Conservation (phyloP, 306 rosid species). For the Cicer pinnatifidum region DNA sequence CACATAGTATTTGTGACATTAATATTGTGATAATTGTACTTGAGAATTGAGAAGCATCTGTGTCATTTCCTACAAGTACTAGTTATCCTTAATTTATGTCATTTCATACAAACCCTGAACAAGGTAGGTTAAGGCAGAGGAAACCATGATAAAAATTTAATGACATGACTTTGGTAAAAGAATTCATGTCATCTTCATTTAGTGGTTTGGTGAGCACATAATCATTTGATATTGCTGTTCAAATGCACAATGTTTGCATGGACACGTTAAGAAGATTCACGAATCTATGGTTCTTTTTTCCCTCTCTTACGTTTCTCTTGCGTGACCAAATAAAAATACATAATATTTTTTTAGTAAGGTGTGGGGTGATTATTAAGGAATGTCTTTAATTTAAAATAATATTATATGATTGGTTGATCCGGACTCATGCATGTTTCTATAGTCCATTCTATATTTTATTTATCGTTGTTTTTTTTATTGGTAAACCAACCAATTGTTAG, state of each 20-base stretch:
- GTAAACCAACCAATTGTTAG: neutral
- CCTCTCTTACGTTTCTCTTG: neutral
- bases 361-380: too few species aligned
- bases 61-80: neutral
- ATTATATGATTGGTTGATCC: too few species aligned
- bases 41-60: conserved; percentile 6
- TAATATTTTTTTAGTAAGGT: too few species aligned
- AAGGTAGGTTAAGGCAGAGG: conserved; percentile 38
- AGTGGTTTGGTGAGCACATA: conserved; percentile 51
- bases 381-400: too few species aligned
- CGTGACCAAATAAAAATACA: neutral
- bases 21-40: neutral
- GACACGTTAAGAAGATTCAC: conserved; percentile 29
- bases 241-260: conserved; percentile 51
- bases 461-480: too few species aligned
- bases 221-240: conserved; percentile 60
- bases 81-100: neutral
- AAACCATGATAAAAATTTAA: conserved; percentile 31
- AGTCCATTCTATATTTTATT: too few species aligned
- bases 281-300: conserved; percentile 21
- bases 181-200: conserved; percentile 54
- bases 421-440: too few species aligned
- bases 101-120: conserved; percentile 31
- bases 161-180: conserved; percentile 37
- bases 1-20: neutral